These are phyloP conservation scores for Mycosphaerella arachidis DNA, from an alignment of 2,329 filamentous ascomycete genomes.

Conservation along the genomic window DNA sequence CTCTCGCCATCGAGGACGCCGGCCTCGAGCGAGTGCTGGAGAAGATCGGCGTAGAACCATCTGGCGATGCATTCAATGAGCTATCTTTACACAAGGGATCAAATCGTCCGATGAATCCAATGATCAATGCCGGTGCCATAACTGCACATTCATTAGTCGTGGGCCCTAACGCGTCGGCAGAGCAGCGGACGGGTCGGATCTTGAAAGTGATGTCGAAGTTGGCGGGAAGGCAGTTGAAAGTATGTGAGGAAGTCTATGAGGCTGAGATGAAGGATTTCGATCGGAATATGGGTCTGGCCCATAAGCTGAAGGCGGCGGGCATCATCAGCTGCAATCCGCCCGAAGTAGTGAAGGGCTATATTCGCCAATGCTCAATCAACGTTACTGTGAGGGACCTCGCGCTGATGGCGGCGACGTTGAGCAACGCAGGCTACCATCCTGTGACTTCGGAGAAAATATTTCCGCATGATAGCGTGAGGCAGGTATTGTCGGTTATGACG, in stretches of 20 bases:
- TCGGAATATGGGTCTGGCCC: slow-evolving; percentile 31
- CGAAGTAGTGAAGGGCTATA: slow-evolving; percentile 38
- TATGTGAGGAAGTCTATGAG: slow-evolving; percentile 36
- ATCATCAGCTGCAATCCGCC: slow-evolving; percentile 36
- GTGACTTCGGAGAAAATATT: slow-evolving; percentile 34
- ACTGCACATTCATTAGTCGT: slow-evolving; percentile 23
- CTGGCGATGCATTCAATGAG: slow-evolving; percentile 38
- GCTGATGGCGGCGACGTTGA: slow-evolving; percentile 39
- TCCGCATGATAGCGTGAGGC: slow-evolving; percentile 36
- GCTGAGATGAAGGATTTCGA: slow-evolving; percentile 35
- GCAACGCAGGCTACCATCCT: slow-evolving; percentile 38
- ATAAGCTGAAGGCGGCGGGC: slow-evolving; percentile 41
- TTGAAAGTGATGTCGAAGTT: slow-evolving; percentile 34
- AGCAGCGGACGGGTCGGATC: slow-evolving; percentile 37
- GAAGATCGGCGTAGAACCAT: slow-evolving; percentile 41
- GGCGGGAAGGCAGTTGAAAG: slow-evolving; percentile 33
- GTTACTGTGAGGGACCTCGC: slow-evolving; percentile 41
- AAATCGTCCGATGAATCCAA: slow-evolving; percentile 22
- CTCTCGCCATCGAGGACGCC: slow-evolving; percentile 38
- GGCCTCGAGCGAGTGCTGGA: slow-evolving; percentile 35
- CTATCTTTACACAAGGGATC: slow-evolving; percentile 20
- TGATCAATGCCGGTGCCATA: slow-evolving; percentile 25
- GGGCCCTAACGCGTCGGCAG: slow-evolving; percentile 28
- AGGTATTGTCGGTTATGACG: slow-evolving; percentile 42
- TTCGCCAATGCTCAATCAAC: slow-evolving; percentile 41